Evolutionary conservation across 805 yeast genomes (phyloP).

Genomic region (Millerozyma acaciae): DNA sequence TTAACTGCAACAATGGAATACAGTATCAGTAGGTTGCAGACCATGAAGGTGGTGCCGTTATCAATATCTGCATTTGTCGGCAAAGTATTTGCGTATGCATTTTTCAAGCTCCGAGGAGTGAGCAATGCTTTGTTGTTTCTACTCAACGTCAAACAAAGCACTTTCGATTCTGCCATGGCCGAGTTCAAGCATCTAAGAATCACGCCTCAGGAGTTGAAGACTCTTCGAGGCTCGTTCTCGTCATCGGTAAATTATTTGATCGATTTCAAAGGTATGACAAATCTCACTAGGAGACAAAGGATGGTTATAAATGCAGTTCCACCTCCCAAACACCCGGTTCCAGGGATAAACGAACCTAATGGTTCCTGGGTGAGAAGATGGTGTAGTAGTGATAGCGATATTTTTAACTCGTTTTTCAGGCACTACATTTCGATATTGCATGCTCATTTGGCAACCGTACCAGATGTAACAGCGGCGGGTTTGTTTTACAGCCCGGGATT

Average conservation of each 20-base stretch:
- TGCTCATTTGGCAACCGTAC: constrained; percentile 4
- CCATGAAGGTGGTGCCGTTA: constrained; percentile 49
- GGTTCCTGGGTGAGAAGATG: constrained; percentile 64
- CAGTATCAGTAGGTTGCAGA: constrained; percentile 44
- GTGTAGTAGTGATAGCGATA: constrained; percentile 53
- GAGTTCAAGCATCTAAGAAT: constrained; percentile 2
- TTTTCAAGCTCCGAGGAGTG: constrained; percentile 50
- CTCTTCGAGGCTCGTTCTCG: constrained; percentile 21
- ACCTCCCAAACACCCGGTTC: constrained; percentile 40
- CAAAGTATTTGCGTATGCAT: constrained; percentile 64
- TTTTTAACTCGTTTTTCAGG: constrained; percentile 58
- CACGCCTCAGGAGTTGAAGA: background rate
- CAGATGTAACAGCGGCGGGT: constrained; percentile 1
- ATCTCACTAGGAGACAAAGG: constrained; percentile 25
- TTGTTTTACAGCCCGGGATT: constrained; percentile 42
- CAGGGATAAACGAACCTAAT: constrained; percentile 52
- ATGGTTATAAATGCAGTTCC: constrained; percentile 30
- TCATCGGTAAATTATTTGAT: constrained; percentile 26
- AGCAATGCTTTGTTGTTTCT: constrained; percentile 55
- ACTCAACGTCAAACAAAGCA: constrained; percentile 49
- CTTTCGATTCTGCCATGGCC: constrained; percentile 28
- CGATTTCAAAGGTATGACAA: constrained; percentile 30
- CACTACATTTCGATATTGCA: constrained; percentile 44
- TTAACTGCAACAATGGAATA: constrained; percentile 53
- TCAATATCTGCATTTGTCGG: constrained; percentile 65